Conservation (phyloP, 495 filamentous ascomycete genomes). For the Trichoderma virens region DNA sequence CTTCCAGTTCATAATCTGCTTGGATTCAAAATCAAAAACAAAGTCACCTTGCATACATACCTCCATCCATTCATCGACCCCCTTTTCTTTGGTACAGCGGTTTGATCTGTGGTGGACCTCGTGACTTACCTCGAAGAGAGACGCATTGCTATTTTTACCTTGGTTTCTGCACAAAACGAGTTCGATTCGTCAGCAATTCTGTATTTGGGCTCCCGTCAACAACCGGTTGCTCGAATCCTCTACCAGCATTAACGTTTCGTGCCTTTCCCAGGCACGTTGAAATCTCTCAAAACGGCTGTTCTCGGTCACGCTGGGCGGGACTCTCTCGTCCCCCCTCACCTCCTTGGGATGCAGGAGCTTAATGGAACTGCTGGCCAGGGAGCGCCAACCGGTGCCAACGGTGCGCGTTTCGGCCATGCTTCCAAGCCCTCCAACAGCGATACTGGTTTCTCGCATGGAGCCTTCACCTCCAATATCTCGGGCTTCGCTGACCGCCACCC, state of each 20-base stretch:
- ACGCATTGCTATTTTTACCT: no score
- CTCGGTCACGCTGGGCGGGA: constrained; percentile 61
- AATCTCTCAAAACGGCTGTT: constrained; percentile 63
- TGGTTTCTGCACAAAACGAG: neutral
- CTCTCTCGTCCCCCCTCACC: constrained; percentile 68
- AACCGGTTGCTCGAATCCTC: neutral
- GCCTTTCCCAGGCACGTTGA: constrained; percentile 44
- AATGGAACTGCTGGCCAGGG: constrained; percentile 48
- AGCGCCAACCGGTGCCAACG: constrained; percentile 46
- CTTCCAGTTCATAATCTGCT: constrained; percentile 15
- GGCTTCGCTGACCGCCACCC: constrained; percentile 78
- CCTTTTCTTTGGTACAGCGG: neutral
- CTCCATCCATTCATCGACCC: neutral
- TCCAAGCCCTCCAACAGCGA: constrained; percentile 71
- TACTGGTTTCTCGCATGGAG: constrained; percentile 85
- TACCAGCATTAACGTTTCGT: constrained; percentile 23
- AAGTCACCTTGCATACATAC: neutral
- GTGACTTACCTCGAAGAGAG: neutral
- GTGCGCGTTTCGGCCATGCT: constrained; percentile 52
- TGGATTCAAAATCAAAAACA: constrained; percentile 1
- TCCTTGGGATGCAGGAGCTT: constrained; percentile 82
- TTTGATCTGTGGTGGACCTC: neutral
- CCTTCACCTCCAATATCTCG: constrained; percentile 72
- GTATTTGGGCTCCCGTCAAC: neutral
- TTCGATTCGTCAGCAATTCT: neutral